A percentile compares a stretch with the other conserved stretches of the same genome.
Conservation (phyloP, 192 early-diverging fungal genomes). For the Podila clonocystis region DNA sequence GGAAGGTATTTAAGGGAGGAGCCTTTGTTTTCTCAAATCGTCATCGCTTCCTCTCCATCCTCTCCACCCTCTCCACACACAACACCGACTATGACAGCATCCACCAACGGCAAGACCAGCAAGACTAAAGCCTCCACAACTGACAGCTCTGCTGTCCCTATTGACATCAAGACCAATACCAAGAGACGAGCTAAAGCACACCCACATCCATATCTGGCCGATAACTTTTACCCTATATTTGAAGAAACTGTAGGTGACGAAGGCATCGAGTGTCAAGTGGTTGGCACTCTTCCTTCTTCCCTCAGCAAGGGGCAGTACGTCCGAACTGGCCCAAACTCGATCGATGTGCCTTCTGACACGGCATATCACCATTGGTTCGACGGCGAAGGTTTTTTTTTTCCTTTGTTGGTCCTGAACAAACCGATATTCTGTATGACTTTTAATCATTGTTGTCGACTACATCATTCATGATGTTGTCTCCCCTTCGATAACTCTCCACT, state of each 20-base stretch:
- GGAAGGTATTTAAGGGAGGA: neutral
- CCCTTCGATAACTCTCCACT: no score
- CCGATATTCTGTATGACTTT: neutral
- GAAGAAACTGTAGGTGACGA: constrained; percentile 43
- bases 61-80: neutral
- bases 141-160: neutral
- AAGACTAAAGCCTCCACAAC: neutral
- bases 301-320: constrained; percentile 32
- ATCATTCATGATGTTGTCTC: neutral
- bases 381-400: constrained; percentile 18
- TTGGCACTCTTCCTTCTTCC: constrained; percentile 29
- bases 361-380: constrained; percentile 28
- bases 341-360: constrained; percentile 17
- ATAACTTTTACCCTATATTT: constrained; percentile 47
- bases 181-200: constrained; percentile 6
- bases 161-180: constrained; percentile 5
- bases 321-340: constrained; percentile 37
- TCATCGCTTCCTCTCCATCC: neutral
- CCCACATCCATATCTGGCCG: constrained; percentile 37
- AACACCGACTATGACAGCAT: neutral
- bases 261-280: constrained; percentile 39
- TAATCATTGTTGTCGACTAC: neutral
- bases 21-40: neutral
- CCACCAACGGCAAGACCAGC: neutral
- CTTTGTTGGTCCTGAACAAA: neutral